These are phyloP conservation scores for Talaromyces ruber DNA, from an alignment of 495 filamentous ascomycete species.

Conservation along the genomic window DNA sequence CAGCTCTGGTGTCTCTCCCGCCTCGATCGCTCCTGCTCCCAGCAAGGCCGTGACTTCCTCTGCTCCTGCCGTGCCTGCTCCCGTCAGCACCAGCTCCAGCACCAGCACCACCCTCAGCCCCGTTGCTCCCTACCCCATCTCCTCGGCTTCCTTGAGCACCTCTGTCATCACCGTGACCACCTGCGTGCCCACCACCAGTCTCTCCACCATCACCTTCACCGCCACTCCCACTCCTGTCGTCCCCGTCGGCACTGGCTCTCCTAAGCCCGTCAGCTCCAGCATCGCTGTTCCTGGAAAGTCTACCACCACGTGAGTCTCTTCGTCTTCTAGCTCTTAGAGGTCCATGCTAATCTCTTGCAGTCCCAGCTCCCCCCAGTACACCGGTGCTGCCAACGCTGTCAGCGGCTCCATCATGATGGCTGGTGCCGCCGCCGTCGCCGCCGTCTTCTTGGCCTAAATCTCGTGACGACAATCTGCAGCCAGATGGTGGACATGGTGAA, in stretches of 20 bases:
- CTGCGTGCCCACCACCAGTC: conserved; percentile 36
- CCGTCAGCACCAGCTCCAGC: conserved; percentile 13
- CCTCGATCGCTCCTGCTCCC: conserved; percentile 8
- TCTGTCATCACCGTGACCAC: conserved; percentile 31
- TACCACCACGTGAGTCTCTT: conserved; percentile 19
- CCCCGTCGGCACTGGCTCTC: conserved; percentile 13
- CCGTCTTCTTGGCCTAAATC: conserved; percentile 47
- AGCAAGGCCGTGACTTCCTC: conserved; percentile 12
- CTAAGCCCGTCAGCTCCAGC: conserved; percentile 21
- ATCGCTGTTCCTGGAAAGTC: conserved; percentile 15
- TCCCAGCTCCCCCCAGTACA: conserved; percentile 31
- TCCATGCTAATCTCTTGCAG: conserved; percentile 11
- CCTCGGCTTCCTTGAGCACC: conserved; percentile 13
- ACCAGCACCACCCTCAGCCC: conserved; percentile 6
- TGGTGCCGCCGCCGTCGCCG: conserved; percentile 39
- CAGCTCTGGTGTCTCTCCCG: conserved; percentile 12
- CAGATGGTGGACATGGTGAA: neutral
- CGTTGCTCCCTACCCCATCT: conserved; percentile 8
- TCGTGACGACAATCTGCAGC: neutral
- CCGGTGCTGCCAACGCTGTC: conserved; percentile 39
- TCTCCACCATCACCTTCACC: conserved; percentile 23
- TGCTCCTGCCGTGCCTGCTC: conserved; percentile 11
- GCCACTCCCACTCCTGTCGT: conserved; percentile 12
- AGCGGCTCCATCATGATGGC: conserved; percentile 40
- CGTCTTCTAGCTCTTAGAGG: neutral